These are phyloP conservation scores for Carex kokanica DNA, from an alignment of 176 grass and related monocot genomes.

Conservation along the genomic window DNA sequence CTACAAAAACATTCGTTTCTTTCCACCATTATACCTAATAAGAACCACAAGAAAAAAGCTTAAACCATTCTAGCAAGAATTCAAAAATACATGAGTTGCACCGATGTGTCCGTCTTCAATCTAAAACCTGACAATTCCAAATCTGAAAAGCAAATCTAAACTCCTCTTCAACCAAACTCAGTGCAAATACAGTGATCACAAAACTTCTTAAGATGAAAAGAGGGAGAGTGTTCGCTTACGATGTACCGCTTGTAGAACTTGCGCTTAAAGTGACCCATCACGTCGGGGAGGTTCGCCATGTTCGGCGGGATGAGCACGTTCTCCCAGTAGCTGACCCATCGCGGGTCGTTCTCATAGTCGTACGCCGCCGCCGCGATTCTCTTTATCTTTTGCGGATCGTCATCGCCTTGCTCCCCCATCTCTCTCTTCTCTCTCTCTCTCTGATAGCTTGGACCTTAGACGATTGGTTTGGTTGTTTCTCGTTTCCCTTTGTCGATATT, in stretches of 20 bases:
- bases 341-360: constrained; percentile 52
- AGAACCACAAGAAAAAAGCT: background rate
- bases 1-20: background rate
- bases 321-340: constrained; percentile 46
- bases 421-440: constrained; percentile 1
- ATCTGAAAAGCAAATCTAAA: constrained; percentile 30
- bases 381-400: constrained; percentile 37
- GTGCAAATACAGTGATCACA: background rate
- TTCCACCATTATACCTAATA: background rate
- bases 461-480: constrained; percentile 24
- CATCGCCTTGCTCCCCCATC: constrained; percentile 25
- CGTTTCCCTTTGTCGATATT: background rate
- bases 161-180: constrained; percentile 12
- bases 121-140: background rate
- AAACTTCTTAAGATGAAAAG: background rate
- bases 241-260: constrained; percentile 70
- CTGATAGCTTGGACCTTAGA: background rate
- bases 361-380: constrained; percentile 43
- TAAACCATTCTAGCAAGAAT: background rate
- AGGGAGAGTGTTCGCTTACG: constrained; percentile 1
- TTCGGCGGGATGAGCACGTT: constrained; percentile 43
- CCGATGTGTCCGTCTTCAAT: background rate
- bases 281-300: constrained; percentile 38
- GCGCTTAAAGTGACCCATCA: constrained; percentile 49
- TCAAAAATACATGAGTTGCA: background rate